Evolutionary conservation across 345 rosid species (phyloP), one percentile per base, ranked within the genome.

Genomic region (Laguncularia racemosa): DNA sequence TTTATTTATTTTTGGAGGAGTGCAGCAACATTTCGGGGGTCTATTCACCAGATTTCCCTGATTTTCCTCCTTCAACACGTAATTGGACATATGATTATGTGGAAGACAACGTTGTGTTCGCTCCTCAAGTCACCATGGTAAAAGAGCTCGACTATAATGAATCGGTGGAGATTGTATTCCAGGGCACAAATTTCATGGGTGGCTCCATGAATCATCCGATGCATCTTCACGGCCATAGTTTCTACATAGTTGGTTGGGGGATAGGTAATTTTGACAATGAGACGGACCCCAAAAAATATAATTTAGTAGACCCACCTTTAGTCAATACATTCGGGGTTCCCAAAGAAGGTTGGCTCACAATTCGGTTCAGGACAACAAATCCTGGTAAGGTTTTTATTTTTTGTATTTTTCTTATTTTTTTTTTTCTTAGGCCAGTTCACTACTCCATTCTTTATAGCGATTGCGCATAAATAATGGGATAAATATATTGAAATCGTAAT

Each of bases 191-290:
- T 16, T 15, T 61, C 17, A 9, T 67, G 12, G 58, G 53, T n/a
- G 46, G 55, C 8, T 64, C 68, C 13, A 59, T 62, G 52, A 57
- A 66, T 52, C 80, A 76, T 48, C 80, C 77, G 14, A 69, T 76
- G 53, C 80, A 76, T 46, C 47, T 76, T 10, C 80, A 76, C 50
- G 80, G 77, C 6, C 53, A 58, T 46, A 72, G 67, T 56, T 76
- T 72, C 67, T 72, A 69, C 48, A 51, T 69, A 1, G 72, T 76
- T 7, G 72, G 72, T 16, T 13, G 1, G 2, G 80, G 80, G 0
- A 7, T 20, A n/a, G 55, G 28, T 16, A 26, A 21, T 20, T 20
- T 14, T 21, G 16, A 26, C 16, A 20, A 33, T 28, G 46, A 55
- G 20, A 55, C 58, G 8, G 58, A 55, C 7, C 57, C 57, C 33